Percentiles rank a stretch among this genome's conserved stretches.
These are phyloP conservation scores for Bipolaris sorokiniana DNA, from an alignment of 2,329 filamentous ascomycete species.

Conservation along the genomic window DNA sequence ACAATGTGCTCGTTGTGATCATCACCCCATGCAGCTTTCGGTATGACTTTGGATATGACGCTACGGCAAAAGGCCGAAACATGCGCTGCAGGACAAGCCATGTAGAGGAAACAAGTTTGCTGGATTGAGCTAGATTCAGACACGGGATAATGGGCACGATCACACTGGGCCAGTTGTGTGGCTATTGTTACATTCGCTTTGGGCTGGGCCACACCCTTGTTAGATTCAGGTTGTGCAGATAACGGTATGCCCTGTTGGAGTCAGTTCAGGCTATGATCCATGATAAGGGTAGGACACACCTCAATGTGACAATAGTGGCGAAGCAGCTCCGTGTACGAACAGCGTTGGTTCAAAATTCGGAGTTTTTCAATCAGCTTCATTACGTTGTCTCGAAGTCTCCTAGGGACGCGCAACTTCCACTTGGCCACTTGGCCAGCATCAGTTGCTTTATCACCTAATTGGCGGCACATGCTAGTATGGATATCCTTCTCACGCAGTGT, in stretches of 20 bases:
- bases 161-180: conserved; percentile 9
- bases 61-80: conserved; percentile 90
- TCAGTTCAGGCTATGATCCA: conserved; percentile 19
- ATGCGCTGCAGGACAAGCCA: conserved; percentile 69
- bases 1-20: conserved; percentile 69
- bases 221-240: conserved; percentile 36
- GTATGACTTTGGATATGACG: conserved; percentile 74
- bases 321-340: conserved; percentile 79
- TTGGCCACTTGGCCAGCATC: conserved; percentile 32
- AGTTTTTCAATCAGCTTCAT: conserved; percentile 69
- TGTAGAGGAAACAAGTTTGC: conserved; percentile 61
- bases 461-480: conserved; percentile 33
- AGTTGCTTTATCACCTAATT: conserved; percentile 25
- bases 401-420: conserved; percentile 59
- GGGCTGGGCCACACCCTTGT: conserved; percentile 29
- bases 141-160: conserved; percentile 6
- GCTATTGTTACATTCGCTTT: conserved; percentile 14
- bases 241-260: conserved; percentile 30
- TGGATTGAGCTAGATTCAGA: conserved; percentile 20
- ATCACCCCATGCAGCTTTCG: conserved; percentile 74
- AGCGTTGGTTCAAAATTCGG: conserved; percentile 73
- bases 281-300: conserved; percentile 15
- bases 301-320: conserved; percentile 77
- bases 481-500: conserved; percentile 87
- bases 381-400: conserved; percentile 69